Conservation (phyloP, 352 stramenopile genomes). For the Plasmopara viticola region DNA sequence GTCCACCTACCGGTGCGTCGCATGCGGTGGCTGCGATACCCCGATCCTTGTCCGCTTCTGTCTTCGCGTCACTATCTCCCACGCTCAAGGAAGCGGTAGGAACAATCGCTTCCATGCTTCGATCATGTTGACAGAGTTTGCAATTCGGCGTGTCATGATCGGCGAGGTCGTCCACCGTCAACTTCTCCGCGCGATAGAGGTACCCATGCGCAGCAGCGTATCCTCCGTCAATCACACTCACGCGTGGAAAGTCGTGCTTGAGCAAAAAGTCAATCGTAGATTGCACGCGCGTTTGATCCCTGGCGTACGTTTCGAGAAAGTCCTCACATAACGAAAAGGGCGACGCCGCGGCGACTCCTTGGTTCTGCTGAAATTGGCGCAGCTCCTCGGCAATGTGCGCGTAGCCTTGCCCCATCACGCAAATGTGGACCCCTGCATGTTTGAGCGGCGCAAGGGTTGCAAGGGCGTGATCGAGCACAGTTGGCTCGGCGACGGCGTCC, state of each 20-base stretch:
- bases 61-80: constrained; percentile 7
- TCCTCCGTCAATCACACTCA: constrained; percentile 70
- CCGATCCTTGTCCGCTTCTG: constrained; percentile 11
- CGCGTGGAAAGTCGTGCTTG: constrained; percentile 63
- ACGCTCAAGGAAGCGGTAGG: not conserved
- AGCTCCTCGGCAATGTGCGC: constrained; percentile 57
- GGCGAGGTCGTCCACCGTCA: constrained; percentile 59
- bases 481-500: constrained; percentile 43
- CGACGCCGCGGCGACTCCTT: constrained; percentile 17
- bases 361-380: constrained; percentile 31
- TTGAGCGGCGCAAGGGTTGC: constrained; percentile 61
- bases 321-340: constrained; percentile 47
- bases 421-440: constrained; percentile 55
- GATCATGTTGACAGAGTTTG: constrained; percentile 54
- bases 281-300: constrained; percentile 62
- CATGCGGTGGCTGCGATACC: constrained; percentile 11
- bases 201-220: constrained; percentile 54
- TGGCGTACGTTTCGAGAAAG: constrained; percentile 60
- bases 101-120: constrained; percentile 15
- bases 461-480: constrained; percentile 57
- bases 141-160: constrained; percentile 67
- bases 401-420: constrained; percentile 76
- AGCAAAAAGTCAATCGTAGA: constrained; percentile 63
- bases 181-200: constrained; percentile 43
- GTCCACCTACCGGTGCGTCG: constrained; percentile 10